Conservation (phyloP, 1,284 basidiomycete genomes). For the Rhodofomes roseus region DNA sequence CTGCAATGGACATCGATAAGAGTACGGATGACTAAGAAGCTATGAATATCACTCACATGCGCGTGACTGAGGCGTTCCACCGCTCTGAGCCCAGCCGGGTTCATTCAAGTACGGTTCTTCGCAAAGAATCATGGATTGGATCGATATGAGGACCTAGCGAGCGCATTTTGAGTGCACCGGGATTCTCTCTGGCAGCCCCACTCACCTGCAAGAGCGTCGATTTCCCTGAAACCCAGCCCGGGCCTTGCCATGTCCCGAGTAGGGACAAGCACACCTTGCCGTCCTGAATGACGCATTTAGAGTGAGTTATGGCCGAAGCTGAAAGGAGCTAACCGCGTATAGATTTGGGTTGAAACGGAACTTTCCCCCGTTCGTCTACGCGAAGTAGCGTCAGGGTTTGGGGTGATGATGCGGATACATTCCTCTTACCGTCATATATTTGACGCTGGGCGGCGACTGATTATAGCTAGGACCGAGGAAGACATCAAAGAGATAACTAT, state of each 20-base stretch:
- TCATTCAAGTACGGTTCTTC: slow-evolving; percentile 90
- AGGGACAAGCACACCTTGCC: slow-evolving; percentile 90
- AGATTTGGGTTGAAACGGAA: slow-evolving; percentile 91
- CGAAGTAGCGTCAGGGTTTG: not conserved
- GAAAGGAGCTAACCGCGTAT: slow-evolving; percentile 60
- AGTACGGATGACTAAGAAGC: not conserved
- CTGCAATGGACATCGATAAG: slow-evolving; percentile 34
- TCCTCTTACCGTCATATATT: slow-evolving; percentile 81
- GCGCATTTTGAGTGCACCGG: slow-evolving; percentile 1
- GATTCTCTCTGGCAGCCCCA: not conserved
- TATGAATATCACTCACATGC: slow-evolving; percentile 51
- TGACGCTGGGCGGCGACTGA: slow-evolving; percentile 76
- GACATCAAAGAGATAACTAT: slow-evolving; percentile 80
- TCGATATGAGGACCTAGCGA: slow-evolving; percentile 79
- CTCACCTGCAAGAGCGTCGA: slow-evolving; percentile 64
- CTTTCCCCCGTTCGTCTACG: slow-evolving; percentile 83
- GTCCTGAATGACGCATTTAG: slow-evolving; percentile 43
- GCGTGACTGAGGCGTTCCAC: slow-evolving; percentile 67
- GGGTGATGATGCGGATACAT: not conserved
- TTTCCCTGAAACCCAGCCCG: slow-evolving; percentile 84
- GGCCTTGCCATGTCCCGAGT: slow-evolving; percentile 89
- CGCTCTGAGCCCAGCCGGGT: slow-evolving; percentile 76
- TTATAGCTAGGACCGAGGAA: slow-evolving; percentile 85
- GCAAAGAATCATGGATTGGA: slow-evolving; percentile 89
- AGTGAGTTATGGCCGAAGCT: slow-evolving; percentile 1